phyloP scores from a whole-genome alignment of 352 stramenopile genomes.

The Phytophthora citrophthora region DNA sequence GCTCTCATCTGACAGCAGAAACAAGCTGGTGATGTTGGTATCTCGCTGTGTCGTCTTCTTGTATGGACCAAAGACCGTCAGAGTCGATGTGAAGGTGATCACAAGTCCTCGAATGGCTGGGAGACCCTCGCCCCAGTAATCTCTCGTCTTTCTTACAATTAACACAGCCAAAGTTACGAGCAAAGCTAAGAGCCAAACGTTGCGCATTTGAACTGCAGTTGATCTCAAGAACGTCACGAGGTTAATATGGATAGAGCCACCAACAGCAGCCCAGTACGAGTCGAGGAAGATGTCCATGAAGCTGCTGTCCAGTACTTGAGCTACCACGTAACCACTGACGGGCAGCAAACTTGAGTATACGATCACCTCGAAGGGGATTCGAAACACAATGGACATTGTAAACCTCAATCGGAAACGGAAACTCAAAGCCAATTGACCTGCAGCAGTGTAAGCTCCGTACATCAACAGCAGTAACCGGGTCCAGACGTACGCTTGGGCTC shows the following conservation, averaged over 20 bases:
- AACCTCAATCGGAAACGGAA: conserved; percentile 1
- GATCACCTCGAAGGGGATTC: conserved; percentile 59
- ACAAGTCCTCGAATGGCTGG: conserved; percentile 37
- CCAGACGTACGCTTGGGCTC: conserved; percentile 56
- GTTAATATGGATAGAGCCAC: conserved; percentile 22
- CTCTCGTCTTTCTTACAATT: conserved; percentile 1
- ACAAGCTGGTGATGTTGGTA: conserved; percentile 16
- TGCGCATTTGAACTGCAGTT: conserved; percentile 51
- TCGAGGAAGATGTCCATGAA: conserved; percentile 49
- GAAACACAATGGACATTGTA: conserved; percentile 31
- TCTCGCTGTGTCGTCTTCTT: conserved; percentile 25
- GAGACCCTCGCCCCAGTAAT: conserved; percentile 18
- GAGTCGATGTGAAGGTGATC: conserved; percentile 43
- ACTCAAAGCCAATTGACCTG: background rate
- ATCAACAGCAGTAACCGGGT: conserved; percentile 37
- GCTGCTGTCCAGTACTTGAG: conserved; percentile 48
- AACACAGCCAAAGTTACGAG: conserved; percentile 34
- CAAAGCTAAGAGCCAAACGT: conserved; percentile 52
- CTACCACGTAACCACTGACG: conserved; percentile 40
- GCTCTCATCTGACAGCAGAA: conserved; percentile 4
- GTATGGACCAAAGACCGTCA: conserved; percentile 48
- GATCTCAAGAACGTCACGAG: conserved; percentile 34
- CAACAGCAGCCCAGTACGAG: conserved; percentile 41
- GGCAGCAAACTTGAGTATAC: conserved; percentile 60
- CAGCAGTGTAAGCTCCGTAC: conserved; percentile 10